Percentiles rank a stretch among this genome's conserved stretches.
Evolutionary conservation across 106 monocot species (phyloP).

Genomic region (Phalaenopsis aphrodite): DNA sequence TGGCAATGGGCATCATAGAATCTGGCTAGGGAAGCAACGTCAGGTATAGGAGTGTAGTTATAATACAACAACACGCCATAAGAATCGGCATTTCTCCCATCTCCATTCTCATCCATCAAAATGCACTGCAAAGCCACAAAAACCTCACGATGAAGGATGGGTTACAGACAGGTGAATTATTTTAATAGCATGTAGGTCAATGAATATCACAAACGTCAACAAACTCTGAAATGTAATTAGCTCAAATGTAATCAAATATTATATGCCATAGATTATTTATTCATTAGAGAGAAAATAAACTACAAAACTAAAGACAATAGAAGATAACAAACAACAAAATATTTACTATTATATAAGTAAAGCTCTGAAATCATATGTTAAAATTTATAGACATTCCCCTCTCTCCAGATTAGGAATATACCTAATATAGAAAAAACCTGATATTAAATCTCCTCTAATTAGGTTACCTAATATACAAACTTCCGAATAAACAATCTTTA

Average conservation of each 20-base stretch:
- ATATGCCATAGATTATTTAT: not conserved
- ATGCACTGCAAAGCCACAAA: not conserved
- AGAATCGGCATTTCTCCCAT: conserved; percentile 6
- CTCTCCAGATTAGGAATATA: too few species aligned
- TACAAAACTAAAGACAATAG: not conserved
- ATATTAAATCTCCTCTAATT: too few species aligned
- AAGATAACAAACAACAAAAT: not conserved
- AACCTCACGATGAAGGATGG: not conserved
- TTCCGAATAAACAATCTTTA: too few species aligned
- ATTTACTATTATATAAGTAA: not conserved
- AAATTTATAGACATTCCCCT: too few species aligned
- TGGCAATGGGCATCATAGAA: conserved; percentile 61
- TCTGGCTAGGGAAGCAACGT: conserved; percentile 37
- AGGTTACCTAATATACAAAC: too few species aligned
- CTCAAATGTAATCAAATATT: not conserved
- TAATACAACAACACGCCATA: conserved; percentile 88
- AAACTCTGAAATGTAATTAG: not conserved
- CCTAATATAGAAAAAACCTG: too few species aligned
- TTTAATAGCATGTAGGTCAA: not conserved
- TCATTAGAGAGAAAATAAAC: not conserved
- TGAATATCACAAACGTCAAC: not conserved
- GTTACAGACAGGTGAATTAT: not conserved
- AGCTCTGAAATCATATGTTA: not conserved
- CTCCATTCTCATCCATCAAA: conserved; percentile 4
- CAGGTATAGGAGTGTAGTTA: conserved; percentile 57